Evolutionary conservation across 371 early-diverging fungal species (phyloP), one percentile per base, ranked within the genome.

Genomic region (Mortierella sp.): DNA sequence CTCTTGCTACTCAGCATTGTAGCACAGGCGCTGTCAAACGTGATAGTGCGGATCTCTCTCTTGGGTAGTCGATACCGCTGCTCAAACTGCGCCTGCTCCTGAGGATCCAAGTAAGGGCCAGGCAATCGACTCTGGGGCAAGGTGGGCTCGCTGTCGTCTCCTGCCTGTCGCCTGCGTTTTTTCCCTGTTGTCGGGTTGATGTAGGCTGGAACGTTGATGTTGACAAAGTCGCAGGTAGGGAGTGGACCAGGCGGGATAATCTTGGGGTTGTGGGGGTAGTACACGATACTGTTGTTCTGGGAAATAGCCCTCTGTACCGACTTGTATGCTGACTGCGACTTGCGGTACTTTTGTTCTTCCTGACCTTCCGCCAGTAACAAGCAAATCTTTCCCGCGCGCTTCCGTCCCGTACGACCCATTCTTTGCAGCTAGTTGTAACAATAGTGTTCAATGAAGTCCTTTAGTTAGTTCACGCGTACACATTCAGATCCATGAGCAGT

Each of bases 381-480:
- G 22, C 95, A 89, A 63, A 97, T 94, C 31, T 90, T 88, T 16
- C 99, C 99, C 45, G 93, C 86, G 16, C 99, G 93, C 55, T 96
- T 95, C 34, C 99, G 90, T 5, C 99, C 99, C 7, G 99, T 98
- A 29, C 99, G 91, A 22, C 99, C 99, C 91, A 97, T 95, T 26
- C 99, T 91, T 86, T 98, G 98, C 2, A 96, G 77, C 95, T 97
- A 90, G 1, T n/a, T n/a, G n/a, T n/a, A n/a, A n/a, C n/a, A n/a
- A n/a, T 90, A 88, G 68, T 91, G 87, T 13, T 92, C 24, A 77
- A 61, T 68, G 44, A 26, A 34, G 31, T 22, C 26, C 26, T 63
- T 2, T 16, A 40, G 48, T 63, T 11, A 70, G 24, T 66, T 70
- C 9, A 70, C 2, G 41, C 45, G 47, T 24, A 52, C 19, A 78